Base-by-base conservation (phyloP, 1,284 basidiomycete genomes). In the Irpex sp. region DNA sequence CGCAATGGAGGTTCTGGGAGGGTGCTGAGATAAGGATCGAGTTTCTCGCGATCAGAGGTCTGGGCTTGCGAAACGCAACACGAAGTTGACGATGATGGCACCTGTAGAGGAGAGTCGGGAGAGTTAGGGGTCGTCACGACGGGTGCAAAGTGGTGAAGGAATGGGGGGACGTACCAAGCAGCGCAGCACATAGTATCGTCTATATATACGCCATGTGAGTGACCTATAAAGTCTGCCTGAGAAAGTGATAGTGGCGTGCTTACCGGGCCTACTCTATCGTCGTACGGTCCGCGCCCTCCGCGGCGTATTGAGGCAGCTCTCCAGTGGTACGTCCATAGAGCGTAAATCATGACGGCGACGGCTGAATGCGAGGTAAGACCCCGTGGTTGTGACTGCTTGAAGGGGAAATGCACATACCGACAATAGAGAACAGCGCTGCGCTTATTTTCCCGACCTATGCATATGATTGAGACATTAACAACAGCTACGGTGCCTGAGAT, bases 311-410 rank as follows among this genome's bases (percentile, higher is more conserved):
- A 94, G 35, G 86, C 83, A 14, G 96, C 97, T 68, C 96, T 88
- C 93, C 95, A 96, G 75, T 98, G 96, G 74, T 96, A 98, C 51
- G 94, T 94, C 67, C 91, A 90, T 18, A 99, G 78, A 1, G 97
- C 96, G 74, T 98, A 98, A 36, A 94, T 74, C 96, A 98, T 98
- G 67, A 98, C 94, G 12, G 87, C 92, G 87, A 98, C 93, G 48
- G 96, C 96, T 96, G 28, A 1, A 18, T 69, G 4, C 52, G 23
- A 45, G 14, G 35, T 48, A 23, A 36, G 9, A 47, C 33, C 12
- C 12, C 28, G 28, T 33, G 28, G 7, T 33, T 33, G 28, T 33
- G 28, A 6, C 28, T 33, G 28, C 28, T 5, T 36, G 23, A 42
- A 39, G 8, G 16, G 54, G 60, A 61, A 58, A 61, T 62, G 35